phyloP scores from a whole-genome alignment of 1,284 basidiomycete genomes.

The Volvariella volvacea region DNA sequence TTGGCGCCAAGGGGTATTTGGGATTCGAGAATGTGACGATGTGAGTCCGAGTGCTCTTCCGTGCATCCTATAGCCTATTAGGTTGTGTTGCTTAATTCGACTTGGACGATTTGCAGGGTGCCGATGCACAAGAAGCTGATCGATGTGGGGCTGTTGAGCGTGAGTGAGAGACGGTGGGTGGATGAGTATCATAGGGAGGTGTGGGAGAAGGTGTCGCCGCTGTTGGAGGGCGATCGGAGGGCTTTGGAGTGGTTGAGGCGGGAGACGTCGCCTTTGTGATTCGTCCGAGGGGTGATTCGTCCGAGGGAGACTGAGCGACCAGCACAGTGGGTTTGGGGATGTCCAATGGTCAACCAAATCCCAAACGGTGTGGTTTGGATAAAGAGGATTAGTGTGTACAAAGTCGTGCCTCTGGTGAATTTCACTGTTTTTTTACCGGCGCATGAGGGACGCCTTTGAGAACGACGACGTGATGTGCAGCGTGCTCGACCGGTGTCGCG shows the following conservation, averaged over 20 bases:
- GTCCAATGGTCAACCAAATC: no score
- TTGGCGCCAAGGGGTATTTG: slow-evolving; percentile 79
- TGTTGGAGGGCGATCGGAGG: slow-evolving; percentile 62
- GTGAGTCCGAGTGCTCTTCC: slow-evolving; percentile 34
- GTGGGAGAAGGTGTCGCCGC: slow-evolving; percentile 68
- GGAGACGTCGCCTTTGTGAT: slow-evolving; percentile 51
- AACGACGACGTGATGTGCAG: no score
- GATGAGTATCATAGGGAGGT: slow-evolving; percentile 83
- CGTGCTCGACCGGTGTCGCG: no score
- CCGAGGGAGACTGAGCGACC: no score
- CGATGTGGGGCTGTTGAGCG: slow-evolving; percentile 57
- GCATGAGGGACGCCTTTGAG: no score
- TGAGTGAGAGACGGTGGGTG: slow-evolving; percentile 75
- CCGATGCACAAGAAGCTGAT: slow-evolving; percentile 89
- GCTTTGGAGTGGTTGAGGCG: slow-evolving; percentile 78
- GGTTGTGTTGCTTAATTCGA: not conserved
- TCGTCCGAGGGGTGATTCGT: slow-evolving; percentile 37
- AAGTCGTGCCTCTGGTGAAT: no score
- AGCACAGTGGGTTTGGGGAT: no score
- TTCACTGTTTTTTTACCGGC: no score
- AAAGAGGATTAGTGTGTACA: no score
- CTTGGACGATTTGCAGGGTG: slow-evolving; percentile 32
- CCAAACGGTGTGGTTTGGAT: no score
- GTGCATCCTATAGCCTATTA: not conserved
- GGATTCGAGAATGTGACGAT: slow-evolving; percentile 83